phyloP scores from a whole-genome alignment of 2,329 filamentous ascomycete genomes.

The Helicocarpus griseus region DNA sequence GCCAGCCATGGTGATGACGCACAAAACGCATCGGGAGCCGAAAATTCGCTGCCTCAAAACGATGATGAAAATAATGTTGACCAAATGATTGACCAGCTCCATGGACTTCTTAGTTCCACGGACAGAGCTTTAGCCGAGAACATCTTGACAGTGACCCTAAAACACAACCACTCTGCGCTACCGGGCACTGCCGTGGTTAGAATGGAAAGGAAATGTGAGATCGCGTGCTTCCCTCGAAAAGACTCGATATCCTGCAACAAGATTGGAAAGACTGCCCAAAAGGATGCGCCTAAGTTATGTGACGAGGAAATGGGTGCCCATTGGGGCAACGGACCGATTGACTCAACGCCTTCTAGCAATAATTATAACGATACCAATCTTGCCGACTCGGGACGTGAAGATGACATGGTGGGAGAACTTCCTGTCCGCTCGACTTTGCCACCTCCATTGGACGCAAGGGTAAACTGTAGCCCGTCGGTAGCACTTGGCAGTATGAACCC shows the following conservation, averaged over 20 bases:
- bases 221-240: conserved; percentile 8
- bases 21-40: neutral
- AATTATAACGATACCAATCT: neutral
- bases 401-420: neutral
- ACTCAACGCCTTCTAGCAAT: neutral
- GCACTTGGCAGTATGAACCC: conserved; percentile 5
- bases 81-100: conserved; percentile 21
- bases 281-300: neutral
- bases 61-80: conserved; percentile 13
- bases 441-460: neutral
- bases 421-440: neutral
- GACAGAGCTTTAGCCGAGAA: conserved; percentile 12
- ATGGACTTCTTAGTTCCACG: conserved; percentile 18
- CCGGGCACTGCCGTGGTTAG: conserved; percentile 16
- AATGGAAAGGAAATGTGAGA: conserved; percentile 16
- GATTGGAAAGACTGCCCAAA: neutral
- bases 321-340: neutral
- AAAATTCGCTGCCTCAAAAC: neutral
- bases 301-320: neutral
- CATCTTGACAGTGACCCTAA: conserved; percentile 19
- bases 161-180: conserved; percentile 25
- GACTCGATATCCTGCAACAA: neutral
- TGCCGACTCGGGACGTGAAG: neutral
- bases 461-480: neutral
- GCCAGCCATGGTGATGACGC: neutral